Evolutionary conservation across 2,329 filamentous ascomycete genomes (phyloP).

Genomic region (Diplocarpon rosae): DNA sequence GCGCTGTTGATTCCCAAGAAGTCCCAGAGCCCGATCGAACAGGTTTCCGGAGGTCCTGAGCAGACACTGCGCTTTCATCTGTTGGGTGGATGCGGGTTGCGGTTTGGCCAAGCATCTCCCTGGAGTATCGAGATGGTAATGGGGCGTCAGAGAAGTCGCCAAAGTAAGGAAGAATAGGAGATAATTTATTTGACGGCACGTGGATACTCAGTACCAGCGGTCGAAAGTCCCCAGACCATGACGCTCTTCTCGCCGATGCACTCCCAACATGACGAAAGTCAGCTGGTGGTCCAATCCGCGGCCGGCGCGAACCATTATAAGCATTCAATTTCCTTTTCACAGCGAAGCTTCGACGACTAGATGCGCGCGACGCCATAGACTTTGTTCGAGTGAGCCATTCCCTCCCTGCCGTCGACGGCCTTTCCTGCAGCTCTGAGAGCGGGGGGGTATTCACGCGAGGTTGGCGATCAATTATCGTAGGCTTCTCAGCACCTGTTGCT

Average conservation of each 20-base stretch:
- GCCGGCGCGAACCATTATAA: slow-evolving; percentile 39
- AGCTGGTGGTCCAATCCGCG: slow-evolving; percentile 46
- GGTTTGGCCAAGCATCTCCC: slow-evolving; percentile 13
- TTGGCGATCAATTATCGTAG: slow-evolving; percentile 31
- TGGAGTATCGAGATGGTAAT: slow-evolving; percentile 5
- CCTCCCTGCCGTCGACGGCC: slow-evolving; percentile 22
- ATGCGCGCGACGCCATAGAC: slow-evolving; percentile 31
- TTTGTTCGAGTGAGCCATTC: slow-evolving; percentile 28
- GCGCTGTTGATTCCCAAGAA: slow-evolving; percentile 19
- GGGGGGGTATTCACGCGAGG: slow-evolving; percentile 30
- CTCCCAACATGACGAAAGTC: slow-evolving; percentile 50
- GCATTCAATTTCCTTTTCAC: slow-evolving; percentile 32
- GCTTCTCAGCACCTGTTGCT: slow-evolving; percentile 26
- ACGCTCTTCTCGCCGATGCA: slow-evolving; percentile 20
- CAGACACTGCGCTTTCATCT: slow-evolving; percentile 23
- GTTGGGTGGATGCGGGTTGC: slow-evolving; percentile 18
- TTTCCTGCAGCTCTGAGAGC: slow-evolving; percentile 21
- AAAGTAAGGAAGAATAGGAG: slow-evolving; percentile 45
- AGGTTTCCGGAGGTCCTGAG: slow-evolving; percentile 24
- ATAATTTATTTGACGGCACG: slow-evolving; percentile 35
- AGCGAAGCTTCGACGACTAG: slow-evolving; percentile 34
- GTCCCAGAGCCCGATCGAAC: slow-evolving; percentile 19
- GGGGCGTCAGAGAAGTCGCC: slow-evolving; percentile 24
- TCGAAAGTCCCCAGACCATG: slow-evolving; percentile 30
- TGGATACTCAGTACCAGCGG: slow-evolving; percentile 48